Percentiles rank a stretch among this genome's conserved stretches.
phyloP scores from a whole-genome alignment of 73 alveolate genomes.

The Symbiodinium natans region DNA sequence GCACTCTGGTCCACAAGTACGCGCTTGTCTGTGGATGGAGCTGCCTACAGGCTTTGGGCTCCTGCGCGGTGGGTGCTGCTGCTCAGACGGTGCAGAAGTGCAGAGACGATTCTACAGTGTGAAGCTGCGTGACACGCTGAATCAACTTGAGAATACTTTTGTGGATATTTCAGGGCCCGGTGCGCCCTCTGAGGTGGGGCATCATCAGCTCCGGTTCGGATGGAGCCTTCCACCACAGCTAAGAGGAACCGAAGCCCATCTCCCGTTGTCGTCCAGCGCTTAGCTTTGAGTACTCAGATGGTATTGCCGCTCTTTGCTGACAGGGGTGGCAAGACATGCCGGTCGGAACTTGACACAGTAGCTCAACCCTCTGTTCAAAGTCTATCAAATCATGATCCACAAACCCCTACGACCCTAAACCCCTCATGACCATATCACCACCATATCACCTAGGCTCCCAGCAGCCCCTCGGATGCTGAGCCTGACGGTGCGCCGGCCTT shows the following conservation, averaged over 20 bases:
- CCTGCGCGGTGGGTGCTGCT: constrained; percentile 50
- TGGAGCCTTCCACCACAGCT: constrained; percentile 13
- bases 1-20: not conserved
- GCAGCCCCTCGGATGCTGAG: constrained; percentile 45
- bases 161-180: not conserved
- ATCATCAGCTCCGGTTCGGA: constrained; percentile 29
- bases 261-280: constrained; percentile 1
- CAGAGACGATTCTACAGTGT: not conserved
- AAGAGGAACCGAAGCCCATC: constrained; percentile 52
- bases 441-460: constrained; percentile 13
- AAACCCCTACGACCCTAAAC: too few relatives aligned
- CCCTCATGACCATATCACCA: too few relatives aligned
- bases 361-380: too few relatives aligned
- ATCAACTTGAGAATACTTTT: not conserved
- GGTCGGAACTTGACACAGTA: too few relatives aligned
- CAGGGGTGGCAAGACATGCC: too few relatives aligned
- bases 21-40: not conserved
- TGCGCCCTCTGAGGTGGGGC: not conserved
- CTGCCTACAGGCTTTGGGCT: constrained; percentile 33
- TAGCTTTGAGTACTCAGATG: not conserved
- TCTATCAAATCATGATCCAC: too few relatives aligned
- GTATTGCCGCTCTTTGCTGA: too few relatives aligned
- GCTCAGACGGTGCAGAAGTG: not conserved
- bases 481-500: constrained; percentile 12
- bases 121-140: not conserved